A percentile compares a stretch with the other conserved stretches of the same genome.
Conservation (phyloP, 2,329 filamentous ascomycete genomes). For the Cucurbitaria berberidis region DNA sequence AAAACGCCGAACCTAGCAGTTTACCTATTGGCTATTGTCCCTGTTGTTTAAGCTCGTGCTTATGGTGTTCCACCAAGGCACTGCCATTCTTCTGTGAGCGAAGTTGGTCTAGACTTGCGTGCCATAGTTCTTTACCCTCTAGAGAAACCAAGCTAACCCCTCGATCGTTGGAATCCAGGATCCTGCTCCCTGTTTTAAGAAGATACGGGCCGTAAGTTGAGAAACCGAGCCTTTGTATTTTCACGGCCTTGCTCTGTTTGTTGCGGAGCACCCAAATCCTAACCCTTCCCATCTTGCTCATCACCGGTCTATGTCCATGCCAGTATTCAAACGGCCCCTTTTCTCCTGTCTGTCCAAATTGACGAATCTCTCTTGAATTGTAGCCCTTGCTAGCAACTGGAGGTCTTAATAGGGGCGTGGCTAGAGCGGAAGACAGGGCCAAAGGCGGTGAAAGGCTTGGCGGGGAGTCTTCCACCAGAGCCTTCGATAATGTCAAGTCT, state of each 20-base stretch:
- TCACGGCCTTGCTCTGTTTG: neutral
- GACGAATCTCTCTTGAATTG: neutral
- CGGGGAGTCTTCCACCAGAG: neutral
- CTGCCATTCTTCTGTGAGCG: neutral
- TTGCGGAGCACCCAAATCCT: neutral
- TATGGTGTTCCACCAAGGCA: neutral
- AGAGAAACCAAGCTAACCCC: neutral
- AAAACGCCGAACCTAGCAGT: neutral
- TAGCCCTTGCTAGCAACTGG: neutral
- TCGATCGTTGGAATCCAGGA: neutral
- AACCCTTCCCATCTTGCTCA: neutral
- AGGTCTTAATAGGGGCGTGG: neutral
- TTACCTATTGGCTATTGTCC: neutral
- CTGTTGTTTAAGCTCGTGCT: neutral
- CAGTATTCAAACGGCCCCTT: neutral
- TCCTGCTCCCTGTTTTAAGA: neutral
- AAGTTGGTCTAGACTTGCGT: neutral
- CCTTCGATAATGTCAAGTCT: neutral
- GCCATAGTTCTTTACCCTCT: slow-evolving; percentile 1
- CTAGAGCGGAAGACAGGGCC: neutral
- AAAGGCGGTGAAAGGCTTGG: neutral
- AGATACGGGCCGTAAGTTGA: neutral
- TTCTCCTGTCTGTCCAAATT: neutral
- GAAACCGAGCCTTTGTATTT: neutral
- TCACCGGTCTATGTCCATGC: neutral